Conservation (phyloP, 2,329 filamentous ascomycete species). For the Phyllosticta citribraziliensis region DNA sequence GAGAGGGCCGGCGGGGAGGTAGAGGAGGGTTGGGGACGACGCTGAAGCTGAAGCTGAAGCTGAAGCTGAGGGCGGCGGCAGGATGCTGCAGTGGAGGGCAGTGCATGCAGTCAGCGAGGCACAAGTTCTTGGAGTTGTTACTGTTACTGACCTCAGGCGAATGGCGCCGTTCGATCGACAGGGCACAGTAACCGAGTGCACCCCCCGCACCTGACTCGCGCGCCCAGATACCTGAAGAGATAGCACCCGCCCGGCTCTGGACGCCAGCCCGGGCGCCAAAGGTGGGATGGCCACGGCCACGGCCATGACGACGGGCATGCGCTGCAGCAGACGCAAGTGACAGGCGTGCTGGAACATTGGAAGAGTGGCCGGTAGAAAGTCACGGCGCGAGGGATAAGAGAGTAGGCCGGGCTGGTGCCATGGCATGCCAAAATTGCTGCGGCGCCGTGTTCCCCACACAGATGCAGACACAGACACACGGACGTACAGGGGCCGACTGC, state of each 20-base stretch:
- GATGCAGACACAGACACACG: no score
- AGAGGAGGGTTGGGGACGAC: conserved; percentile 28
- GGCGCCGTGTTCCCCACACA: background rate
- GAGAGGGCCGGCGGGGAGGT: conserved; percentile 35
- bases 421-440: background rate
- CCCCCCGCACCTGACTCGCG: background rate
- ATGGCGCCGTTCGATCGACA: conserved; percentile 35
- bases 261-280: background rate
- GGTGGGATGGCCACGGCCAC: conserved; percentile 7
- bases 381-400: no score
- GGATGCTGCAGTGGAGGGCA: conserved; percentile 4
- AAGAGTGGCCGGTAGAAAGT: background rate
- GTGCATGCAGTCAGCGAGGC: background rate
- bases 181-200: conserved; percentile 24
- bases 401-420: background rate
- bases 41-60: no score
- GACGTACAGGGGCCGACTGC: no score
- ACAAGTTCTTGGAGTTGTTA: background rate
- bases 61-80: background rate
- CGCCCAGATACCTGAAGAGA: no score
- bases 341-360: background rate
- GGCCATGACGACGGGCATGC: no score
- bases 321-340: background rate
- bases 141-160: conserved; percentile 27
- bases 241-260: no score